Base-by-base conservation (phyloP, 768 basidiomycete genomes). In the Kwoniella dendrophila region DNA sequence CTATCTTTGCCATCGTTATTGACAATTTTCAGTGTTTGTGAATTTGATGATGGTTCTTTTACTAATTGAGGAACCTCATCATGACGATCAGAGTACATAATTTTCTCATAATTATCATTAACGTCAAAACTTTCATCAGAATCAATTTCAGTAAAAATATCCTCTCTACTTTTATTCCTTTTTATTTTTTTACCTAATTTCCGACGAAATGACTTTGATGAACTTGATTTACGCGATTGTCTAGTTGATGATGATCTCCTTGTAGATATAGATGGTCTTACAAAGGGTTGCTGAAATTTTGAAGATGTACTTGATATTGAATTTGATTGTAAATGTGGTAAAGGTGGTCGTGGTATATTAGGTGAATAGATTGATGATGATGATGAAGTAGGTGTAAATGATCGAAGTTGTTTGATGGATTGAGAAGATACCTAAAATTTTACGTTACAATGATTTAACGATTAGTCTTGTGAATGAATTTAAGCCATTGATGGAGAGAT, bases 131-230 rank as follows among this genome's bases (percentile, higher is more conserved):
- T 26, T 16, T 60, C 50, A 7, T 67, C 62, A 20, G 54, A 56
- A 16, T 30, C 60, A 2, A 72, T 20, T 38, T 72, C 67, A 8
- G 70, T 72, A 38, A 69, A 72, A 4, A 57, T 54, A 33, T 72
- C 70, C 51, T 72, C 67, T 11, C 64, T n/a, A 22, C 56, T 56
- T 40, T 56, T 24, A 2, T 45, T 51, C 33, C 70, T 20, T n/a
- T 43, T 56, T 16, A 72, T 7, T 22, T 58, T 48, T 22, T 62
- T 40, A n/a, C 47, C 45, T 22, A 71, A 56, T 0, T 22, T 40
- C 38, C 43, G 30, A 12, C 29, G 20, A 24, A 24, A 55, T 27
- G 11, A 5, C 20, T 51, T 33, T 2, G 32, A 26, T n/a, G 49
- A 33, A 26, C 14, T 49, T 10, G 47, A 49, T 49, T n/a, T 49